Percentiles rank a stretch among this genome's conserved stretches.
phyloP scores from a whole-genome alignment of 441 rosid species.

The Corymbia calophylla region DNA sequence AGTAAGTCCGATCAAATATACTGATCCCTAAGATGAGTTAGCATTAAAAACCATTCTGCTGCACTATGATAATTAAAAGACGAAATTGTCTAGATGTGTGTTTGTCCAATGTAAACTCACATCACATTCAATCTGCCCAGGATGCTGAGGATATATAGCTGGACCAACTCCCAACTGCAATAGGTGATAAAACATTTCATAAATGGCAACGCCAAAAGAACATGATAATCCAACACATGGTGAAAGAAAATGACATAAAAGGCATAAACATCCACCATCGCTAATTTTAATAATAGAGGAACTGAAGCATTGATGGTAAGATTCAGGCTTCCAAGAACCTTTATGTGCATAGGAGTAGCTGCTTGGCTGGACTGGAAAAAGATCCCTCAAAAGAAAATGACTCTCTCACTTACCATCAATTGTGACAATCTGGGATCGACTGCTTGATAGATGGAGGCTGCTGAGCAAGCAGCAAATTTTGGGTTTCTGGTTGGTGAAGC shows the following conservation, averaged over 20 bases:
- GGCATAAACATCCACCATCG: background rate
- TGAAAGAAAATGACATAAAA: background rate
- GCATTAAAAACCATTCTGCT: background rate
- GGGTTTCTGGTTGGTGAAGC: slow-evolving; percentile 37
- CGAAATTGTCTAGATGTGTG: background rate
- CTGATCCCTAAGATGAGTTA: background rate
- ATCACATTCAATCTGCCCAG: slow-evolving; percentile 90
- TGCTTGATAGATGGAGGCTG: slow-evolving; percentile 62
- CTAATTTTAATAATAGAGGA: background rate
- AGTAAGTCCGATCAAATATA: background rate
- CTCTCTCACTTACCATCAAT: slow-evolving; percentile 18
- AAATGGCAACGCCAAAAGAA: background rate
- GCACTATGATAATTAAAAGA: background rate
- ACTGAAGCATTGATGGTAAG: background rate
- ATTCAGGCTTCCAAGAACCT: background rate
- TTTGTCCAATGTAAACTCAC: slow-evolving; percentile 25
- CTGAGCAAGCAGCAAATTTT: slow-evolving; percentile 46
- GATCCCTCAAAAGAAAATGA: background rate
- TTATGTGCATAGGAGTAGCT: background rate
- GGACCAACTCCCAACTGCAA: slow-evolving; percentile 55
- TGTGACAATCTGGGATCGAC: slow-evolving; percentile 39
- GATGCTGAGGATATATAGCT: slow-evolving; percentile 68
- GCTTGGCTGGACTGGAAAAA: background rate
- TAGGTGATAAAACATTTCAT: slow-evolving; percentile 3
- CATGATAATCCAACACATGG: background rate